Evolutionary conservation across 1,284 basidiomycete genomes (phyloP), one percentile per base, ranked within the genome.

Genomic region (Anthracocystis walkeri): DNA sequence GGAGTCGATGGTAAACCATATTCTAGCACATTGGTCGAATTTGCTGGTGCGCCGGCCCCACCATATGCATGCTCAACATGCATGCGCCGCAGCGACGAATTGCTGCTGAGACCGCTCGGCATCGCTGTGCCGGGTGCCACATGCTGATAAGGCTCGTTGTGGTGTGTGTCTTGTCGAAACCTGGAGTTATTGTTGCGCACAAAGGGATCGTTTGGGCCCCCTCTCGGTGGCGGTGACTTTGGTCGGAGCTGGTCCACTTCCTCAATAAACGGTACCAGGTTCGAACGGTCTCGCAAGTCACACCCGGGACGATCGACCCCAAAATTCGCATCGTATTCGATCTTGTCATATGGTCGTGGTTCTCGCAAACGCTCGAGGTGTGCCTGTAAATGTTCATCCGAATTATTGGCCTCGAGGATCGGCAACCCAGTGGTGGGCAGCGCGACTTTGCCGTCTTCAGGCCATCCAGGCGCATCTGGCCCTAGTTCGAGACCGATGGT

Each of bases 401-500:
- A 6, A n/a, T 25, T 25, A 10, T 48, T 29, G 27, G 61, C 62
- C 14, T 45, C 20, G 1, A 74, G 54, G 7, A 60, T 33, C 5
- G 46, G 21, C 25, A 63, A 21, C 2, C 72, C 72, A 16, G 62
- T 41, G 6, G 27, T 40, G 20, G 62, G 72, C 2, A 69, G 20
- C 21, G 49, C 50, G 1, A 68, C 27, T 29, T 45, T 49, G 14
- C 50, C 64, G 25, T 49, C 48, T n/a, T 41, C 14, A 2, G 60
- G 62, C 67, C 69, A 78, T 2, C 58, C 59, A n/a, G 75, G 44
- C 2, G 56, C 58, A n/a, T 65, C 51, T 0, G 82, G 83, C 4
- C 82, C 84, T 6, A 84, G 60, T 27, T 84, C 75, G 4, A 67
- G 66, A 21, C 94, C 89, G 1, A 92, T 90, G 7, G 94, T 94